phyloP scores from a whole-genome alignment of 2,329 filamentous ascomycete genomes.

The Botryosphaeria dothidea region DNA sequence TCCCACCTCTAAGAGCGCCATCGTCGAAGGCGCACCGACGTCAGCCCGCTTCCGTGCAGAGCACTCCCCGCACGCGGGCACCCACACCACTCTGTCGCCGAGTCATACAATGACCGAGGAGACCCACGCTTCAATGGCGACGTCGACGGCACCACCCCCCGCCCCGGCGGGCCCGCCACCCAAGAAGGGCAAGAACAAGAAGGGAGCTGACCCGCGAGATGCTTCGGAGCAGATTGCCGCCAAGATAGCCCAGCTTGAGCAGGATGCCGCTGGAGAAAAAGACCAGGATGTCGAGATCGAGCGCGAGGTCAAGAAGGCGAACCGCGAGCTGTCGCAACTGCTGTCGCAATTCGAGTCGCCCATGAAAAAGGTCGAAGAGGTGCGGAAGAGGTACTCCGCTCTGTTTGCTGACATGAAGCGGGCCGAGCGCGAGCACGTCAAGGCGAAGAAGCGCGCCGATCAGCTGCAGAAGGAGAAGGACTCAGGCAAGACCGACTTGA shows the following conservation, averaged over 20 bases:
- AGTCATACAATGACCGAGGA: constrained; percentile 16
- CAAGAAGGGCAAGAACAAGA: constrained; percentile 85
- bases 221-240: constrained; percentile 89
- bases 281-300: constrained; percentile 96
- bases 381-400: constrained; percentile 89
- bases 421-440: constrained; percentile 88
- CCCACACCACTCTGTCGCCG: not conserved
- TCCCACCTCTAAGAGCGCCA: not conserved
- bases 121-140: constrained; percentile 8
- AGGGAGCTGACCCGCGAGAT: constrained; percentile 77
- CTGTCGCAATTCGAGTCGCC: constrained; percentile 87
- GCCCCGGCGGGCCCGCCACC: constrained; percentile 41
- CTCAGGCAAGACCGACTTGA: constrained; percentile 80
- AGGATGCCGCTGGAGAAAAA: constrained; percentile 89
- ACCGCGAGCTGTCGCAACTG: constrained; percentile 83
- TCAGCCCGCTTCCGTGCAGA: constrained; percentile 33
- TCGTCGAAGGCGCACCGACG: constrained; percentile 35
- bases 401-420: constrained; percentile 94
- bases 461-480: constrained; percentile 97
- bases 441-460: constrained; percentile 94
- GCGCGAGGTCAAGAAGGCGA: constrained; percentile 91
- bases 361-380: constrained; percentile 84
- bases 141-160: constrained; percentile 14
- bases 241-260: constrained; percentile 92
- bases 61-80: constrained; percentile 37